Conservation (phyloP, 371 early-diverging fungal genomes). For the Mucor sp. region DNA sequence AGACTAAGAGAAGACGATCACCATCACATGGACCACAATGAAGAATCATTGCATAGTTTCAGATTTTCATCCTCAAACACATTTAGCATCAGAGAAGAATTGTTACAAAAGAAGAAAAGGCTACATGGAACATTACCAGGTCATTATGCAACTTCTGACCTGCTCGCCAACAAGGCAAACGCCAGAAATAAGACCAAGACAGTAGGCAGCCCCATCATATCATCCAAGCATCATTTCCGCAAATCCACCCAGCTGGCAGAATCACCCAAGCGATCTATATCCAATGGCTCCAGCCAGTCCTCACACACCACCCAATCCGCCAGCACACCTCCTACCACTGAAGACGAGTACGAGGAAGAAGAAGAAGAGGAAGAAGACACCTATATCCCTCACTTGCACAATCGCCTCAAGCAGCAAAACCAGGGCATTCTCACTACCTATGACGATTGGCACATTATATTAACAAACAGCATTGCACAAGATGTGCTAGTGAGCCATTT, state of each 20-base stretch:
- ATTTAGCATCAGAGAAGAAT: background rate
- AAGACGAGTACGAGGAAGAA: background rate
- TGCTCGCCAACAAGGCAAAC: background rate
- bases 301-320: background rate
- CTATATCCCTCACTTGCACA: constrained; percentile 43
- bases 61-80: constrained; percentile 38
- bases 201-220: background rate
- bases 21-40: constrained; percentile 7
- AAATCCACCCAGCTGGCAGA: background rate
- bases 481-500: constrained; percentile 35
- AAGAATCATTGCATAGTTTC: constrained; percentile 62
- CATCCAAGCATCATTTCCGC: background rate
- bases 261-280: background rate
- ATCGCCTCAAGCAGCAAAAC: constrained; percentile 49
- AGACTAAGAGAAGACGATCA: constrained; percentile 32
- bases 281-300: background rate
- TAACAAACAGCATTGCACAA: constrained; percentile 64
- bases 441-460: constrained; percentile 56
- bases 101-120: background rate
- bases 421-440: constrained; percentile 70
- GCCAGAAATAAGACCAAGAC: background rate
- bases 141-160: background rate
- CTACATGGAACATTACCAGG: constrained; percentile 13
- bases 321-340: background rate
- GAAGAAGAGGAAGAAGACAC: constrained; percentile 6